Percentiles rank a stretch among this genome's conserved stretches.
phyloP scores from a whole-genome alignment of 1,139 yeast species.

The Yamadazyma aaseri region DNA sequence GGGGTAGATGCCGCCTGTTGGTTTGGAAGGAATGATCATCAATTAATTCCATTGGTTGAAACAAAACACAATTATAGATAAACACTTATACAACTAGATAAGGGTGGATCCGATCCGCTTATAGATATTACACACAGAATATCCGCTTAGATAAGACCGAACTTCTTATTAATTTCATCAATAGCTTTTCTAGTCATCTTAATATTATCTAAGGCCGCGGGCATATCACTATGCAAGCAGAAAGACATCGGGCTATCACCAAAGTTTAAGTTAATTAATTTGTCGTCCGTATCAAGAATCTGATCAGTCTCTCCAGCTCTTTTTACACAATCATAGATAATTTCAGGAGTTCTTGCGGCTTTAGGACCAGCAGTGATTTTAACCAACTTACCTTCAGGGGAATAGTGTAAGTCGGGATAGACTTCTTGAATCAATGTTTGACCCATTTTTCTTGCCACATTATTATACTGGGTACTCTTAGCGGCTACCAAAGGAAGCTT shows the following conservation, averaged over 20 bases:
- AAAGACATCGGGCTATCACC: slow-evolving; percentile 27
- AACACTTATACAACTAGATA: too few species aligned
- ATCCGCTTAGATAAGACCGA: neutral
- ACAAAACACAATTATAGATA: too few species aligned
- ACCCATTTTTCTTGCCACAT: slow-evolving; percentile 66
- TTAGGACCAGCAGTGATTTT: slow-evolving; percentile 22
- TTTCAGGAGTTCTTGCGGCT: slow-evolving; percentile 26
- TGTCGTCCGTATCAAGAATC: slow-evolving; percentile 19
- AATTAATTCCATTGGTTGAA: too few species aligned
- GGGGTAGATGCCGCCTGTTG: too few species aligned
- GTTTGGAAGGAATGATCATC: too few species aligned
- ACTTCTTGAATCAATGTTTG: slow-evolving; percentile 35
- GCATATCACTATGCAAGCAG: slow-evolving; percentile 39
- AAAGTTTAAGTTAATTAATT: slow-evolving; percentile 22
- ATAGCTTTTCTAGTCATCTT: slow-evolving; percentile 30
- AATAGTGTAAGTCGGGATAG: slow-evolving; percentile 35
- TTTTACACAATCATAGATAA: slow-evolving; percentile 24
- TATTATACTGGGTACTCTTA: slow-evolving; percentile 76
- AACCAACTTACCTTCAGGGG: slow-evolving; percentile 26
- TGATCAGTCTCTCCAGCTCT: slow-evolving; percentile 22
- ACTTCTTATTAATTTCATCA: slow-evolving; percentile 20
- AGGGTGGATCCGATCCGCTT: too few species aligned
- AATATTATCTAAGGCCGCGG: slow-evolving; percentile 32
- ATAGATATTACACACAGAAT: too few species aligned
- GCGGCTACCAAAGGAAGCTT: slow-evolving; percentile 66